A percentile compares a stretch with the other conserved stretches of the same genome.
Evolutionary conservation across 139 green algal species (phyloP).

Genomic region (Dunaliella primolecta): DNA sequence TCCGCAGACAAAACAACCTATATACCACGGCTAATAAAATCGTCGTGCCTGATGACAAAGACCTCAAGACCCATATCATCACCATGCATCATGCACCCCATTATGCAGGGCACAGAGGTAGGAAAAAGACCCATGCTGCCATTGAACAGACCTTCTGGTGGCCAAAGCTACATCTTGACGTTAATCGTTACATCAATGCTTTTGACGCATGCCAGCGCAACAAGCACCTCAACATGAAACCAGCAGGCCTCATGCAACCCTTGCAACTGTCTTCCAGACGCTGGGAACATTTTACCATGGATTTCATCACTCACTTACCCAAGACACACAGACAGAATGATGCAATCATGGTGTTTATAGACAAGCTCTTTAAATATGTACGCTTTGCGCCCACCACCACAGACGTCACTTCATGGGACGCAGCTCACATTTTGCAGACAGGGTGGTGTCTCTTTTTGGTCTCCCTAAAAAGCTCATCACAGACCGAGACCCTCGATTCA

Average conservation of each 20-base stretch:
- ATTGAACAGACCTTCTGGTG: too few relatives aligned
- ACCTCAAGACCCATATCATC: background rate
- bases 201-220: constrained; percentile 35
- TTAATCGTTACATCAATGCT: background rate
- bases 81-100: background rate
- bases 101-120: constrained; percentile 8
- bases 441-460: constrained; percentile 27
- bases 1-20: background rate
- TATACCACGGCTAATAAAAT: background rate
- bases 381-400: background rate
- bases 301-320: constrained; percentile 35
- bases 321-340: constrained; percentile 14
- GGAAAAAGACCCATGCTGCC: too few relatives aligned
- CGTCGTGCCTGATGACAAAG: background rate
- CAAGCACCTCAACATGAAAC: constrained; percentile 25
- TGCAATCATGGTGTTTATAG: too few relatives aligned
- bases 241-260: too few relatives aligned
- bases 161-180: background rate
- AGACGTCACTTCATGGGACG: background rate
- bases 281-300: constrained; percentile 29
- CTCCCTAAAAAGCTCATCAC: too few relatives aligned
- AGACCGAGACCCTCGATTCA: constrained; percentile 33
- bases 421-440: constrained; percentile 35
- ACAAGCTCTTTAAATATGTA: too few relatives aligned
- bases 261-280: constrained; percentile 18